Evolutionary conservation across 352 stramenopile genomes (phyloP), one percentile per base, ranked within the genome.

Genomic region (Aphanomyces astaci): DNA sequence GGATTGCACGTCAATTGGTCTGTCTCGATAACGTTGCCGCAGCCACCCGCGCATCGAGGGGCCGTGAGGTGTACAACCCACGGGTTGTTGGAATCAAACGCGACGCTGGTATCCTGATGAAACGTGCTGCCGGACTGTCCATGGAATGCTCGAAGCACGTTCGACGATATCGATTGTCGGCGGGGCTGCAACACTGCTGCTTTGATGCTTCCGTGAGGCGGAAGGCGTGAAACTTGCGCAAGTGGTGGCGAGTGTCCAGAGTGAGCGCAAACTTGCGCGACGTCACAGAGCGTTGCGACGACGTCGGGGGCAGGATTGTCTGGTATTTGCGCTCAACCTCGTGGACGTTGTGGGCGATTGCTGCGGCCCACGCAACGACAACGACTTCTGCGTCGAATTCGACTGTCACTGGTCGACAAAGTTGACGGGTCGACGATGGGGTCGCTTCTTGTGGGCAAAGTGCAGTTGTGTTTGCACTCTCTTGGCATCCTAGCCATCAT

Each of bases 171-270:
- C 10, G 40, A n/a, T 9, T 7, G 22, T 15, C 11, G 40, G 17
- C 22, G 31, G 28, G 28, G 0, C 7, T 24, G 24, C 7, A 13
- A 31, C 10, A 43, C 2, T 28, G 46, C 32, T 25, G 46, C 32
- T 25, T 32, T 25, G 33, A 68, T 25, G 27, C 40, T 40, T 68
- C 43, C n/a, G 27, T 49, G 28, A 68, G n/a, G 5, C 62, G 62
- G 22, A 68, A 68, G 7, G 62, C 62, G 33, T 68, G 62, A 9
- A 68, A 40, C 17, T 59, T 56, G 31, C 62, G 46, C 43, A 68
- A 32, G 32, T 36, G 24, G 15, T 43, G 24, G 25, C 30, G 51
- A 7, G 13, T 25, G 13, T n/a, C 13, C 13, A 7, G 45, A 53
- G 45, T 7, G 45, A 53, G 45, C 9, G 13, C 13, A 53, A 27